Conservation (phyloP, 1,139 yeast species). For the Hansenula anomala region DNA sequence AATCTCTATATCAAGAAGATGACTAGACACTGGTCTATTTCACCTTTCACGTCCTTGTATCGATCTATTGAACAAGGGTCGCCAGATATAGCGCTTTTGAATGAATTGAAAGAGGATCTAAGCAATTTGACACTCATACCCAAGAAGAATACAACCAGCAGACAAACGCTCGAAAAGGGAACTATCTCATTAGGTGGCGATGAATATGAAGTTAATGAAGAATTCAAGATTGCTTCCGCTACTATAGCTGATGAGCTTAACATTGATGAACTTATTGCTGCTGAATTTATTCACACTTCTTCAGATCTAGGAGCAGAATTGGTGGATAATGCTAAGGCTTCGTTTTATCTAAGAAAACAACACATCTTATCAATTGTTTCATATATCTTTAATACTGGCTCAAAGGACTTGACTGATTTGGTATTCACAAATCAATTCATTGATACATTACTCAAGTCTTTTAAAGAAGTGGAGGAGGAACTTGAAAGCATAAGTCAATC, state of each 20-base stretch:
- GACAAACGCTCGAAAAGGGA: constrained; percentile 50
- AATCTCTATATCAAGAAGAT: constrained; percentile 5
- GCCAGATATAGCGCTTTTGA: constrained; percentile 28
- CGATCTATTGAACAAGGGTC: constrained; percentile 27
- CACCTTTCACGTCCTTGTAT: constrained; percentile 27
- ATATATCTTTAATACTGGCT: constrained; percentile 40
- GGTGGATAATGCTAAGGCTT: constrained; percentile 66
- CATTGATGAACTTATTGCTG: constrained; percentile 64
- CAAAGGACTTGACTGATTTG: constrained; percentile 19
- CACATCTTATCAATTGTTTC: constrained; percentile 69
- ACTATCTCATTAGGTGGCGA: constrained; percentile 46
- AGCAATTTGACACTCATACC: constrained; percentile 44
- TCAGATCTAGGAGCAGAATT: constrained; percentile 47
- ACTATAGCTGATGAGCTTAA: constrained; percentile 59
- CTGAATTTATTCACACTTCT: constrained; percentile 31
- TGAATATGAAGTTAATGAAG: constrained; percentile 43
- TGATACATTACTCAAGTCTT: constrained; percentile 44
- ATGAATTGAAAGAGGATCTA: constrained; percentile 42
- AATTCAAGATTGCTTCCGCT: constrained; percentile 45
- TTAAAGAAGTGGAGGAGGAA: constrained; percentile 52
- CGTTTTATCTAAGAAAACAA: constrained; percentile 64
- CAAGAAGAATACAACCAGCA: constrained; percentile 46
- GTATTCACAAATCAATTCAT: constrained; percentile 26
- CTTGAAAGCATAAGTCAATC: constrained; percentile 52
- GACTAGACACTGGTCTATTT: constrained; percentile 28